Base-by-base conservation (phyloP, 2,329 filamentous ascomycete genomes). In the Hysterium pulicare region DNA sequence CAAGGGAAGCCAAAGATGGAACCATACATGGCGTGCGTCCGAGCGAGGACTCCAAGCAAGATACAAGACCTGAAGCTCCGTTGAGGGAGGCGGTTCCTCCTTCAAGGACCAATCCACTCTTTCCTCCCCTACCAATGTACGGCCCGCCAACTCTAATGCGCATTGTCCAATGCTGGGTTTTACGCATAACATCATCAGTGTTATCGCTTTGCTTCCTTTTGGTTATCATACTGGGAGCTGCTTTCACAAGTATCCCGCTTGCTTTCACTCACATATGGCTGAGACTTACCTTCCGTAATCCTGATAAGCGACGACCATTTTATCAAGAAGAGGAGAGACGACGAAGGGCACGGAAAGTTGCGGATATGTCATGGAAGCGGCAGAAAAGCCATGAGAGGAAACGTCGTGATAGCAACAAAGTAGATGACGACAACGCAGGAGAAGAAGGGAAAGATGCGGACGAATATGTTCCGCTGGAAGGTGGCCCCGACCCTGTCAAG, bases 91-190 rank as follows among this genome's bases (percentile, higher is more conserved):
- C 67, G 13, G 59, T 72, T 21, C 83, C 85, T 0, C 81, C 82
- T 1, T 82, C 82, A 6, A 77, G 81, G 49, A 90, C 87, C 2
- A 84, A 90, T 52, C 86, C 87, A 3, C 71, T 95, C 4, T 96
- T 96, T 51, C 90, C 90, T 5, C 87, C 88, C 2, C 67, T 95
- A 7, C 90, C 90, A 0, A 71, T 88, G 1, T 95, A 95, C 55
- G 87, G 87, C 0, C 84, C 88, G 0, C 82, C 89, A 0, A 83
- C 85, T 1, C 39, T 78, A 0, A 44, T 84, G n/a, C 76, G 82
- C 36, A 74, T 80, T 23, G 23, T 89, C 1, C 84, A 90, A 51
- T 87, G 81, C 58, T 64, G 75, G 22, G 69, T 76, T 13, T 86
- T 93, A 46, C 77, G 83, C 8, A 50, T 78, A 2, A 77, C 83